Conservation (phyloP, 78 protist genomes). For the Tieghemostelium lacteum region DNA sequence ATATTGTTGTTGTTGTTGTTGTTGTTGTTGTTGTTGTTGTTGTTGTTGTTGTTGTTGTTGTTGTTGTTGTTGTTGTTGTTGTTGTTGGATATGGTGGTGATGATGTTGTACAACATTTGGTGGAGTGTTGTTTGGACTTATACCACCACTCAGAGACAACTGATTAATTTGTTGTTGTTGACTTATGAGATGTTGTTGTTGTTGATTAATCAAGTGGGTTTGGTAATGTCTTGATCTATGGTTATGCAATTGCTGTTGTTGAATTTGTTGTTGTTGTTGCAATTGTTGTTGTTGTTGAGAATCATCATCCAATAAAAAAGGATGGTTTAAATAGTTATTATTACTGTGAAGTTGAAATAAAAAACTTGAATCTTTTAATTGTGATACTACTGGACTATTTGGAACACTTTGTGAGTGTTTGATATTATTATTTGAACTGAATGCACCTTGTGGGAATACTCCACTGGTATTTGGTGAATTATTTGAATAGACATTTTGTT, state of each 20-base stretch:
- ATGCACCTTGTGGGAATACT: not conserved
- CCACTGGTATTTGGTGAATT: not conserved
- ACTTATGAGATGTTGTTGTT: constrained; percentile 1
- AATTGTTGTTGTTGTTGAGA: too few species aligned
- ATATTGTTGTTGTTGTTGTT: not conserved
- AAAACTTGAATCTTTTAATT: too few species aligned
- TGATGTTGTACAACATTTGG: not conserved
- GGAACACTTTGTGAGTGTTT: not conserved
- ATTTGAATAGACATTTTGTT: not conserved
- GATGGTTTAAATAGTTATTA: not conserved
- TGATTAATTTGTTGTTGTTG: constrained; percentile 11
- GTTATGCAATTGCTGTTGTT: not conserved
- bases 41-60: not conserved
- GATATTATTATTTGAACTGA: too few species aligned
- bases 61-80: not conserved
- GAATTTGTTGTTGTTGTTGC: not conserved
- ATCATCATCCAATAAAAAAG: not conserved
- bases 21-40: not conserved
- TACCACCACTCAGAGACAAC: not conserved
- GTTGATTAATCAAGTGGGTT: not conserved
- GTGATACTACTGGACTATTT: not conserved
- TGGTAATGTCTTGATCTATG: constrained; percentile 5
- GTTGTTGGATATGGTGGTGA: not conserved
- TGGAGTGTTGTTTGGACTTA: not conserved
- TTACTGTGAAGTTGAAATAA: too few species aligned